A percentile compares a stretch with the other conserved stretches of the same genome.
Evolutionary conservation across 805 yeast species (phyloP).

Genomic region (Starmerella tilneyi): DNA sequence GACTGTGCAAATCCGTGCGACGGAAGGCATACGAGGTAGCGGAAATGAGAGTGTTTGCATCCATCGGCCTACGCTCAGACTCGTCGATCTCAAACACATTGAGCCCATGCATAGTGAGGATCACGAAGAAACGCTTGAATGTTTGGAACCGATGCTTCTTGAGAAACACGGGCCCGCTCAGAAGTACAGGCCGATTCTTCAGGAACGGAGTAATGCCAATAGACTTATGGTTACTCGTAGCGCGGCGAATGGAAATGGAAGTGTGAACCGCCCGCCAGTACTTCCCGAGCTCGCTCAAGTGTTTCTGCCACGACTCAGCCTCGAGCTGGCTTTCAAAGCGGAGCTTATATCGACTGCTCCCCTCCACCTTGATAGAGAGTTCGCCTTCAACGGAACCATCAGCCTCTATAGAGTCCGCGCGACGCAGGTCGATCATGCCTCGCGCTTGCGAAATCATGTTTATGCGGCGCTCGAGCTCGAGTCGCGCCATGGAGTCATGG

Average conservation of each 20-base stretch:
- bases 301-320: constrained; percentile 58
- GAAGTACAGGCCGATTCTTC: constrained; percentile 48
- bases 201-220: constrained; percentile 40
- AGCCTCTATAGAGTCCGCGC: constrained; percentile 31
- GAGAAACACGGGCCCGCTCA: constrained; percentile 57
- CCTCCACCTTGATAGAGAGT: background rate
- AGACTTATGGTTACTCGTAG: constrained; percentile 9
- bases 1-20: constrained; percentile 49
- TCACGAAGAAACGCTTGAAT: constrained; percentile 51
- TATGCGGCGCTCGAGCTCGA: constrained; percentile 54
- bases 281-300: constrained; percentile 36
- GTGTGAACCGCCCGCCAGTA: constrained; percentile 52
- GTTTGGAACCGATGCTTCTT: constrained; percentile 60
- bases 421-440: constrained; percentile 50
- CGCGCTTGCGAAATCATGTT: constrained; percentile 47
- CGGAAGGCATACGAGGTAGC: constrained; percentile 40
- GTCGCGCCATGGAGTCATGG: constrained; percentile 49
- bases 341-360: background rate
- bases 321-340: constrained; percentile 6
- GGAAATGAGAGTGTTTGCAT: constrained; percentile 32
- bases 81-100: constrained; percentile 38
- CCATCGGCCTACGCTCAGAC: background rate
- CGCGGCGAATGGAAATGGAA: constrained; percentile 31
- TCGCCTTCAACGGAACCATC: constrained; percentile 22
- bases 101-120: constrained; percentile 62